phyloP scores from a whole-genome alignment of 2,329 filamentous ascomycete genomes.

The Fusarium musae region DNA sequence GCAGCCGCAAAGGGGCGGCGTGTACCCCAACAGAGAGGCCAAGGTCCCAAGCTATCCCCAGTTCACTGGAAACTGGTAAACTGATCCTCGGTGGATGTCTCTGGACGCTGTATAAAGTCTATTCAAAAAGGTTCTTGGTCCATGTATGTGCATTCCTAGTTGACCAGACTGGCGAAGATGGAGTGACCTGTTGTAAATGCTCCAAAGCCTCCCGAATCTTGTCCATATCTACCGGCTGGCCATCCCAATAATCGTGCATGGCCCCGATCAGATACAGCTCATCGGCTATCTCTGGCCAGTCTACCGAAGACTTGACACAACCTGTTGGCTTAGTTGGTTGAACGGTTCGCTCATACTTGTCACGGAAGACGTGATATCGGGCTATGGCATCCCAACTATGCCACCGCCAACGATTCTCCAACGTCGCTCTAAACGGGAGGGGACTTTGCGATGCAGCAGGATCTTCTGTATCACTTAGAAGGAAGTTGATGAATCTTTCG shows the following conservation, averaged over 20 bases:
- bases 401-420: constrained; percentile 19
- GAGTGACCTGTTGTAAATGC: neutral
- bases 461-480: neutral
- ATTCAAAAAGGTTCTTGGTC: neutral
- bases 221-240: neutral
- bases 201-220: neutral
- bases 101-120: accelerated
- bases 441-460: neutral
- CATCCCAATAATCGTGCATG: neutral
- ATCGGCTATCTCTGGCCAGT: constrained; percentile 13
- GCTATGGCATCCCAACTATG: constrained; percentile 1
- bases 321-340: neutral
- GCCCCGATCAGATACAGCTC: neutral
- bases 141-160: neutral
- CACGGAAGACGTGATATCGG: constrained; percentile 19
- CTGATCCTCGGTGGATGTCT: accelerated
- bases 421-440: neutral
- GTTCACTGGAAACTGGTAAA: constrained; percentile 5
- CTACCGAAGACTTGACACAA: neutral
- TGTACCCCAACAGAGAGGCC: neutral
- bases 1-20: neutral
- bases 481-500: constrained; percentile 5
- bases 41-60: neutral
- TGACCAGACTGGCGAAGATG: neutral
- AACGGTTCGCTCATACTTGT: constrained; percentile 1